A percentile compares a stretch with the other conserved stretches of the same genome.
phyloP scores from a whole-genome alignment of 208 protist species.

The Leishmania mexicana region DNA sequence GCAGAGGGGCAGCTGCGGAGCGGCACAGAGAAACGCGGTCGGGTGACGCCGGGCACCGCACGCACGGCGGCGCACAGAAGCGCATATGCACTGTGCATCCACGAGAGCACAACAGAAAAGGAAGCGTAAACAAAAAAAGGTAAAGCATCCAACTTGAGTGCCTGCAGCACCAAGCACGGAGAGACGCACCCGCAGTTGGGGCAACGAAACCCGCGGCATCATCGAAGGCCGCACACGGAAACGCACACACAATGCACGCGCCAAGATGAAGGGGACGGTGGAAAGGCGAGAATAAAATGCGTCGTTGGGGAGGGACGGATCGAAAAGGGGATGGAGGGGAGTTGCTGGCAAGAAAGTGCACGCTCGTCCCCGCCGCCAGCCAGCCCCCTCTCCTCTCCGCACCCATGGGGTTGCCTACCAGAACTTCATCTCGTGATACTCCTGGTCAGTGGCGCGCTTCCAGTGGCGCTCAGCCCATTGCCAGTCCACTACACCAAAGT shows the following conservation, averaged over 20 bases:
- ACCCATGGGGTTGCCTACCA: constrained; percentile 35
- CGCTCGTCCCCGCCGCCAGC: neutral
- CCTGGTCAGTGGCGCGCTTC: constrained; percentile 87
- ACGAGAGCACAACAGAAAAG: neutral
- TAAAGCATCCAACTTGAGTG: neutral
- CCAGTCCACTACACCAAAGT: constrained; percentile 95
- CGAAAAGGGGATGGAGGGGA: neutral
- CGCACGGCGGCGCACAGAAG: too few relatives aligned
- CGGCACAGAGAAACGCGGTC: too few relatives aligned
- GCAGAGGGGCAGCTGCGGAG: neutral
- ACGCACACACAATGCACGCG: neutral
- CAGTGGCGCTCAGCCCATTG: constrained; percentile 93
- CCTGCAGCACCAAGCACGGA: neutral
- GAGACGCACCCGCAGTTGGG: neutral
- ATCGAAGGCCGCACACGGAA: neutral
- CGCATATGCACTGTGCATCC: too few relatives aligned
- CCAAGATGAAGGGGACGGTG: neutral
- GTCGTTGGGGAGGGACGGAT: neutral
- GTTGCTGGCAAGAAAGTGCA: neutral
- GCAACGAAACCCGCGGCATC: neutral
- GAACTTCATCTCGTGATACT: constrained; percentile 90
- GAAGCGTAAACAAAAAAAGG: constrained; percentile 6
- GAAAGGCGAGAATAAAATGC: neutral
- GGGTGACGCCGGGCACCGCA: too few relatives aligned
- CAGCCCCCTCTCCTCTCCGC: neutral